Percentiles rank a stretch among this genome's conserved stretches.
These are phyloP conservation scores for Elaphomyces granulatus DNA, from an alignment of 495 filamentous ascomycete genomes.

Conservation along the genomic window DNA sequence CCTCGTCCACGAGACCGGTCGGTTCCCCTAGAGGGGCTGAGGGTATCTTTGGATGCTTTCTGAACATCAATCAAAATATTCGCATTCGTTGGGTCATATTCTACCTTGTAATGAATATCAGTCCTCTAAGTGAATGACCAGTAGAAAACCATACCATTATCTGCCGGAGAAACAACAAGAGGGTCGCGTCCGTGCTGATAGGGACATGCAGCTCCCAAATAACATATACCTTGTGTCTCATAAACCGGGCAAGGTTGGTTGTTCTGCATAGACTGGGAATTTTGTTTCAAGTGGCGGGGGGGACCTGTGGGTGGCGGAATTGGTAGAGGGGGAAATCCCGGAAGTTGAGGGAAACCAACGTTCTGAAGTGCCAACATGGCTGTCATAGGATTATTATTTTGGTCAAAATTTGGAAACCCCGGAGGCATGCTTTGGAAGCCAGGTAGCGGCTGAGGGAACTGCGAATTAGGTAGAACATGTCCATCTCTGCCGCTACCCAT, in stretches of 20 bases:
- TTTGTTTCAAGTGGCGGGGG: conserved; percentile 16
- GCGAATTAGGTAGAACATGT: conserved; percentile 10
- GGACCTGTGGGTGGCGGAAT: conserved; percentile 18
- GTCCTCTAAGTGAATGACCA: not conserved
- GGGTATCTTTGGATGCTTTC: conserved; percentile 7
- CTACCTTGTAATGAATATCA: conserved; percentile 27
- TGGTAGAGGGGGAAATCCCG: conserved; percentile 37
- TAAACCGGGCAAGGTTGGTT: conserved; percentile 67
- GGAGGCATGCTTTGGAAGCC: conserved; percentile 37
- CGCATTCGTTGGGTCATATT: conserved; percentile 76
- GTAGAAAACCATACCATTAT: conserved; percentile 31
- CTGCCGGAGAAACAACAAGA: conserved; percentile 35
- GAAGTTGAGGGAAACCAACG: conserved; percentile 46
- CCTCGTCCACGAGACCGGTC: conserved; percentile 26
- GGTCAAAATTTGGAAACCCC: conserved; percentile 40
- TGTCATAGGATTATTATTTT: conserved; percentile 47
- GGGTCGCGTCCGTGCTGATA: conserved; percentile 65
- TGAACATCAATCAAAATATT: conserved; percentile 27
- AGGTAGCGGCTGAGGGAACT: conserved; percentile 18
- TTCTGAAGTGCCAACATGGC: conserved; percentile 58
- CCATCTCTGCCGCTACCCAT: conserved; percentile 17
- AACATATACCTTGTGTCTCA: conserved; percentile 77
- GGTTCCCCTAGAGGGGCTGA: conserved; percentile 18
- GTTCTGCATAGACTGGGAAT: conserved; percentile 24
- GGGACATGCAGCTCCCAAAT: conserved; percentile 58